A percentile compares a stretch with the other conserved stretches of the same genome.
Conservation (phyloP, 2,329 filamentous ascomycete species). For the Thielaviopsis ethacetica region DNA sequence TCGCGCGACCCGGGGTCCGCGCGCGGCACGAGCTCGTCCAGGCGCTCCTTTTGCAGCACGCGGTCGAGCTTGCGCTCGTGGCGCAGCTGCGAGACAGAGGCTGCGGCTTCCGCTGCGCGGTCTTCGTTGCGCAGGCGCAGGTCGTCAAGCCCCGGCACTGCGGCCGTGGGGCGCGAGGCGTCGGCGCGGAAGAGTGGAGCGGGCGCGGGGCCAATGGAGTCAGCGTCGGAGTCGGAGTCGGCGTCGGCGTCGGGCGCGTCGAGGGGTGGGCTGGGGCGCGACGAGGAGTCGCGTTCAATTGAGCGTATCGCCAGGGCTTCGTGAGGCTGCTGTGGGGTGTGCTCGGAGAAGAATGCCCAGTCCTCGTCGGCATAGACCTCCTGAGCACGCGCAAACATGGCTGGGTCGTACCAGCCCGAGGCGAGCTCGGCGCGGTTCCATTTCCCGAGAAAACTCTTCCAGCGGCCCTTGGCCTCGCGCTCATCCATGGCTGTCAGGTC, state of each 20-base stretch:
- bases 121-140: slow-evolving; percentile 45
- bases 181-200: slow-evolving; percentile 19
- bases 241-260: not conserved
- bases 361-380: slow-evolving; percentile 4
- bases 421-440: slow-evolving; percentile 85
- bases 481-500: slow-evolving; percentile 53
- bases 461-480: slow-evolving; percentile 63
- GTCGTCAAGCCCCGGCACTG: slow-evolving; percentile 59
- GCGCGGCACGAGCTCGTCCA: slow-evolving; percentile 70
- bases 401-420: slow-evolving; percentile 85
- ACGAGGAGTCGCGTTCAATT: not conserved
- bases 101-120: slow-evolving; percentile 27
- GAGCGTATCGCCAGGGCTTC: not conserved
- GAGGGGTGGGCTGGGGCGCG: not conserved
- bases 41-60: slow-evolving; percentile 47
- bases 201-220: slow-evolving; percentile 9
- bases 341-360: not conserved
- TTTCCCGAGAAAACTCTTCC: slow-evolving; percentile 83
- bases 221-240: slow-evolving; percentile 10
- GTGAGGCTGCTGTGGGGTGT: not conserved
- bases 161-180: slow-evolving; percentile 25
- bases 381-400: slow-evolving; percentile 32
- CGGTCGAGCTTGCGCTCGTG: slow-evolving; percentile 48
- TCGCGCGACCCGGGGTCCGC: slow-evolving; percentile 73
- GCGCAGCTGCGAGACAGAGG: slow-evolving; percentile 35